A percentile compares a stretch with the other conserved stretches of the same genome.
These are phyloP conservation scores for Penicillium cosmopolitanum DNA, from an alignment of 495 filamentous ascomycete species.

Conservation along the genomic window DNA sequence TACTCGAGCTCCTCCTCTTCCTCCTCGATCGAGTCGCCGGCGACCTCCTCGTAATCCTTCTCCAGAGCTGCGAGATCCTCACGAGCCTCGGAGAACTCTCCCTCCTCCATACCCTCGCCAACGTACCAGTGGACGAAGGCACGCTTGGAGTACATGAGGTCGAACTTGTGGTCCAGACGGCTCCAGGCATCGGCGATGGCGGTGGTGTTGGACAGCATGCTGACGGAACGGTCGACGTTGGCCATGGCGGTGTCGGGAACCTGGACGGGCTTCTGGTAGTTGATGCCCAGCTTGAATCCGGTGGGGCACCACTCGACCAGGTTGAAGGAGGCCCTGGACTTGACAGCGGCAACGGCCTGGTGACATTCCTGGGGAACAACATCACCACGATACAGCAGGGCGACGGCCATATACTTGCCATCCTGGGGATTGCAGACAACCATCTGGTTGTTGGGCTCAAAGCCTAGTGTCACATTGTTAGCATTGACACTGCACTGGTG, in stretches of 20 bases:
- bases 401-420: conserved; percentile 94
- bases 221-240: conserved; percentile 82
- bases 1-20: conserved; percentile 69
- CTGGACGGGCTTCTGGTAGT: conserved; percentile 82
- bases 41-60: conserved; percentile 94
- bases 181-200: conserved; percentile 91
- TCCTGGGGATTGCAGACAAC: conserved; percentile 90
- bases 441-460: conserved; percentile 97
- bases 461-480: conserved; percentile 51
- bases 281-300: conserved; percentile 93
- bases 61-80: conserved; percentile 88
- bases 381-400: conserved; percentile 87
- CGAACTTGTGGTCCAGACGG: conserved; percentile 89
- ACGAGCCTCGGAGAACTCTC: conserved; percentile 88
- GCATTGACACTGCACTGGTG: background rate
- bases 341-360: conserved; percentile 76
- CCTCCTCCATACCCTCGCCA: conserved; percentile 95
- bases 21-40: conserved; percentile 65
- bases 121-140: conserved; percentile 97
- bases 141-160: conserved; percentile 96
- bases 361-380: conserved; percentile 85
- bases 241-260: conserved; percentile 81
- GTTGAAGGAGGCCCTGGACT: conserved; percentile 88
- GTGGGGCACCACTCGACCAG: conserved; percentile 96
- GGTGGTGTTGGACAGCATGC: conserved; percentile 92